These are phyloP conservation scores for Ramaria rubella DNA, from an alignment of 768 basidiomycete species.

Conservation along the genomic window DNA sequence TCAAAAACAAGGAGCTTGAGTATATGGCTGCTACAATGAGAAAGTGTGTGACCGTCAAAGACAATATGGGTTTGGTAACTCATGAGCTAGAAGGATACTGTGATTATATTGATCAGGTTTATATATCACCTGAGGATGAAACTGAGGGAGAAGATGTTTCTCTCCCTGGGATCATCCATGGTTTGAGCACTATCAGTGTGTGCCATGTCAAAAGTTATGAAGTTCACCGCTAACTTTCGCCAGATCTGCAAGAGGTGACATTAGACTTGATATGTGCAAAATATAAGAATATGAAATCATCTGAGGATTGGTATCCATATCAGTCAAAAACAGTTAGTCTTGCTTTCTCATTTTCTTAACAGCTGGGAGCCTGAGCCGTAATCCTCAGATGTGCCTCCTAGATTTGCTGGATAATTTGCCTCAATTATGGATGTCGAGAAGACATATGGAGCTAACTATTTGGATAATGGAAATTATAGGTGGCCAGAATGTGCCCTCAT, in stretches of 20 bases:
- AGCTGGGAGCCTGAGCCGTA: neutral
- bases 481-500: neutral
- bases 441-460: neutral
- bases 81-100: no score
- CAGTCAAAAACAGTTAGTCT: neutral
- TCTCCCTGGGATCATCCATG: neutral
- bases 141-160: neutral
- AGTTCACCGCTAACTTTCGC: neutral
- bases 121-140: no score
- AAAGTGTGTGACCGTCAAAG: no score
- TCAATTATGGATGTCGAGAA: neutral
- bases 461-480: constrained; percentile 1
- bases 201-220: neutral
- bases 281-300: neutral
- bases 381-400: neutral
- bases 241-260: neutral
- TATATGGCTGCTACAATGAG: no score
- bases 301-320: neutral
- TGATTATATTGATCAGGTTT: no score
- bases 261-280: neutral
- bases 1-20: no score
- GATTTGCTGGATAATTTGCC: constrained; percentile 1
- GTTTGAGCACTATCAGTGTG: neutral
- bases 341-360: neutral
- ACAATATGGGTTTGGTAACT: no score